Evolutionary conservation across 495 filamentous ascomycete species (phyloP), one percentile per base, ranked within the genome.

Genomic region (Pyrenopolyporus hunteri): DNA sequence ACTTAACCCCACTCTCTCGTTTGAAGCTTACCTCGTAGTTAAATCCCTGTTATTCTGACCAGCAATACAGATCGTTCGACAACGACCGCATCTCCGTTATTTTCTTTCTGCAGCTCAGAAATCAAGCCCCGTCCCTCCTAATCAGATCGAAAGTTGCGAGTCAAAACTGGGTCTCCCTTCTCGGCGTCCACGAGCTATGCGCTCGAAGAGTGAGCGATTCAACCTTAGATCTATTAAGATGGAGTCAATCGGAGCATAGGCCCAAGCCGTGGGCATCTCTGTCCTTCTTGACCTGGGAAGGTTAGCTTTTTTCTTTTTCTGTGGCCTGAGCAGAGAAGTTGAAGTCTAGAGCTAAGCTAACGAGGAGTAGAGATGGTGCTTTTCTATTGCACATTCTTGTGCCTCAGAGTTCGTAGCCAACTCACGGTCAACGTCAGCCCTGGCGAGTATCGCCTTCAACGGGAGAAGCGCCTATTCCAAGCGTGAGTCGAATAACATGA

Each of bases 351-450:
- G 11, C n/a, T 1, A 49, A 25, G 58, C 69, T 66, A 35, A 74
- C 47, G 11, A 0, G 19, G 14, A 40, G 16, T 32, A 81, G 79
- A 82, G 56, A 85, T 96, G 85, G 89, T 92, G 9, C 75, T 90
- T 1, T 94, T 96, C 70, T 89, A 88, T 70, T 87, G 83, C 72
- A 84, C 87, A 0, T 89, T 93, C 64, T 73, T 90, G 20, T 86
- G 88, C 0, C 80, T 96, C 53, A 91, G 91, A 67, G 80, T 84
- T 10, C 84, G 90, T 43, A 90, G 91, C 63, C 69, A 68, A 19
- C 74, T 78, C 50, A 83, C 77, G 1, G 75, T 80, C 1, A 78
- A 81, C 17, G 59, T 79, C 19, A 70, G 74, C 19, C 79, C 85
- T 3, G 73, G 76, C 16, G 88, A 93, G 64, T 85, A 82, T 65